Percentiles rank a stretch among this genome's conserved stretches.
phyloP scores from a whole-genome alignment of 23 red algal genomes.

The Porphyridium purpureum region DNA sequence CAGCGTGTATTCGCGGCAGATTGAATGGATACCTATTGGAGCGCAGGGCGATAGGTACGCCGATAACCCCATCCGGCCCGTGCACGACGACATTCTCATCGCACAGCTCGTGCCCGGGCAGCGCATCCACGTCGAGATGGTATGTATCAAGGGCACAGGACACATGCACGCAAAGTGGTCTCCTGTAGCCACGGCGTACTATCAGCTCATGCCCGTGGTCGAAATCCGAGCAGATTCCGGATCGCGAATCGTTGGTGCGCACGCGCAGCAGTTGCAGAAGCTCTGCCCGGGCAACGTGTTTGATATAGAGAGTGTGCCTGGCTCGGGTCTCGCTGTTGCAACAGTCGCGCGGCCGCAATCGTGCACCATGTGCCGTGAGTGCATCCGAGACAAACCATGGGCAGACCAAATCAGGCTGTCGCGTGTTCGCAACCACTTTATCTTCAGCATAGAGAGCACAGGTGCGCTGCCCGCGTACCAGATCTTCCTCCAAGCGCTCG shows the following conservation, averaged over 20 bases:
- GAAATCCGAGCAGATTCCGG: not conserved
- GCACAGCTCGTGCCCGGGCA: constrained; percentile 82
- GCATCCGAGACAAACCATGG: constrained; percentile 41
- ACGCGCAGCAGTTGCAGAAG: constrained; percentile 21
- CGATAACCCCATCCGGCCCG: constrained; percentile 16
- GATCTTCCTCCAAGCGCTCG: constrained; percentile 43
- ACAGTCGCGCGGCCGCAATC: constrained; percentile 19
- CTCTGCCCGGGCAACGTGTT: constrained; percentile 71
- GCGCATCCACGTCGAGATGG: constrained; percentile 63
- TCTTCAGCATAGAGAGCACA: constrained; percentile 85
- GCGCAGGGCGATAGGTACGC: constrained; percentile 14
- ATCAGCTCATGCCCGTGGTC: constrained; percentile 17
- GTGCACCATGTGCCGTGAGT: constrained; percentile 82
- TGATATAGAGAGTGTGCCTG: constrained; percentile 97
- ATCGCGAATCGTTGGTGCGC: not conserved
- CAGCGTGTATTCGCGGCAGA: constrained; percentile 25
- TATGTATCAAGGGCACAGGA: constrained; percentile 65
- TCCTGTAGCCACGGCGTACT: constrained; percentile 72
- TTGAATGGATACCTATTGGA: constrained; percentile 56
- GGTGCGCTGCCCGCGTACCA: constrained; percentile 45
- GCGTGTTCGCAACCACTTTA: constrained; percentile 69
- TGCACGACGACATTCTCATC: constrained; percentile 75
- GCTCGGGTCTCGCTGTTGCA: constrained; percentile 36
- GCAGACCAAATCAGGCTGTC: constrained; percentile 36
- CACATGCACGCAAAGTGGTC: constrained; percentile 92